A percentile compares a stretch with the other conserved stretches of the same genome.
Evolutionary conservation across 139 green algal genomes (phyloP).

Genomic region (Nannochloris sp.): DNA sequence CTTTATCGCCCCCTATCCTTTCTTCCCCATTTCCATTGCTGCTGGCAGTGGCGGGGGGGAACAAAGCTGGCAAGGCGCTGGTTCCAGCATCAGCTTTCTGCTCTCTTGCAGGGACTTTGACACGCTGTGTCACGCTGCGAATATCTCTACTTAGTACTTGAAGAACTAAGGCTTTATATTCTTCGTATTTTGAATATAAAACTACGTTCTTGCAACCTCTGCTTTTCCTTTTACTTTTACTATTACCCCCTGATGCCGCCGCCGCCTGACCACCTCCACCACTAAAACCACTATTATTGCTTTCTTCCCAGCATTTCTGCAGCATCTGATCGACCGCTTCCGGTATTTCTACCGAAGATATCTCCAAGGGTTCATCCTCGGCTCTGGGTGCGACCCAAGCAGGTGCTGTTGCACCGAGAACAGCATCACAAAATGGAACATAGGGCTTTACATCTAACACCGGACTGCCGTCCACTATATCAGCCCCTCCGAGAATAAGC

Average conservation of each 20-base stretch:
- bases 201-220: too few relatives aligned
- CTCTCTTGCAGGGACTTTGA: conserved; percentile 20
- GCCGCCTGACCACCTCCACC: too few relatives aligned
- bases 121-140: conserved; percentile 53
- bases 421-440: conserved; percentile 74
- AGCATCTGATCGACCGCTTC: background rate
- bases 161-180: conserved; percentile 20
- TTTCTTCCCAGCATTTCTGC: background rate
- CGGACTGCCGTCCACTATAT: conserved; percentile 85
- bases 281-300: background rate
- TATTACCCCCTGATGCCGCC: too few relatives aligned
- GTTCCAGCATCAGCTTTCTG: conserved; percentile 9
- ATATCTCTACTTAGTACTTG: conserved; percentile 67
- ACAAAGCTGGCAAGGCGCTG: too few relatives aligned
- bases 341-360: background rate
- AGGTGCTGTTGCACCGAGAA: conserved; percentile 56
- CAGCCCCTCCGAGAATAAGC: conserved; percentile 65
- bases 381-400: conserved; percentile 55
- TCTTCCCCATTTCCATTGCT: too few relatives aligned
- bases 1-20: too few relatives aligned
- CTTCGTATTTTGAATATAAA: conserved; percentile 14
- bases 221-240: too few relatives aligned
- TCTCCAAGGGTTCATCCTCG: conserved; percentile 19
- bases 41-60: too few relatives aligned
- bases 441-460: conserved; percentile 95